Conservation (phyloP, 495 filamentous ascomycete species). For the Elaphomyces granulatus region DNA sequence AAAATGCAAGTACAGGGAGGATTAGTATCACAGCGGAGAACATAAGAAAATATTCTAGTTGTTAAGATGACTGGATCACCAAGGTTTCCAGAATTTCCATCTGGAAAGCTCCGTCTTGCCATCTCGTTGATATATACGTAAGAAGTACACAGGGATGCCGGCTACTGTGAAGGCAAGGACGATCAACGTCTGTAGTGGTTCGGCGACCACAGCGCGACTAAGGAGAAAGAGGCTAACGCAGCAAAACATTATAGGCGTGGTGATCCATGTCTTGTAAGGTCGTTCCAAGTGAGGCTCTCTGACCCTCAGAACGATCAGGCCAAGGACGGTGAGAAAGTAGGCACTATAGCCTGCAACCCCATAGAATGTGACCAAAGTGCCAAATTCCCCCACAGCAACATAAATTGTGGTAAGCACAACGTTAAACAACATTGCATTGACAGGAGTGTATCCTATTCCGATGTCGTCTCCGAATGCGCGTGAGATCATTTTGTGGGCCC, state of each 20-base stretch:
- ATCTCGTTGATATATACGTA: slow-evolving; percentile 52
- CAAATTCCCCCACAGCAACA: slow-evolving; percentile 76
- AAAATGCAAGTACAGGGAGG: background rate
- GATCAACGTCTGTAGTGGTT: slow-evolving; percentile 76
- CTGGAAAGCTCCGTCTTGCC: slow-evolving; percentile 31
- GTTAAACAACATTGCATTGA: slow-evolving; percentile 80
- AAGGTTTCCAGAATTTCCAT: slow-evolving; percentile 48
- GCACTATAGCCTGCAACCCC: slow-evolving; percentile 94
- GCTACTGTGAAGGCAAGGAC: slow-evolving; percentile 71
- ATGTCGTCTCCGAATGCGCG: slow-evolving; percentile 45
- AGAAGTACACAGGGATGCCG: slow-evolving; percentile 79
- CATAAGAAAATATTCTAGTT: background rate
- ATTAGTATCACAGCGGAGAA: background rate
- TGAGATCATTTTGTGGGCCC: slow-evolving; percentile 40
- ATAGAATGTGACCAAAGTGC: slow-evolving; percentile 87
- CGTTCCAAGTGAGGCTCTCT: slow-evolving; percentile 75
- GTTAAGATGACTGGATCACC: too few species aligned
- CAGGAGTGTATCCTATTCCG: slow-evolving; percentile 63
- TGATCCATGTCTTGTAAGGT: slow-evolving; percentile 91
- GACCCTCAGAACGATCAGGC: slow-evolving; percentile 81
- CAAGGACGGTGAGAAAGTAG: slow-evolving; percentile 91
- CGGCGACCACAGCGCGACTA: slow-evolving; percentile 70
- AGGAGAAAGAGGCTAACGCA: slow-evolving; percentile 91
- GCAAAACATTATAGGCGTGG: slow-evolving; percentile 94
- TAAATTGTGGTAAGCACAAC: slow-evolving; percentile 55